These are phyloP conservation scores for Torulaspora pretoriensis DNA, from an alignment of 1,139 yeast genomes.

Conservation along the genomic window DNA sequence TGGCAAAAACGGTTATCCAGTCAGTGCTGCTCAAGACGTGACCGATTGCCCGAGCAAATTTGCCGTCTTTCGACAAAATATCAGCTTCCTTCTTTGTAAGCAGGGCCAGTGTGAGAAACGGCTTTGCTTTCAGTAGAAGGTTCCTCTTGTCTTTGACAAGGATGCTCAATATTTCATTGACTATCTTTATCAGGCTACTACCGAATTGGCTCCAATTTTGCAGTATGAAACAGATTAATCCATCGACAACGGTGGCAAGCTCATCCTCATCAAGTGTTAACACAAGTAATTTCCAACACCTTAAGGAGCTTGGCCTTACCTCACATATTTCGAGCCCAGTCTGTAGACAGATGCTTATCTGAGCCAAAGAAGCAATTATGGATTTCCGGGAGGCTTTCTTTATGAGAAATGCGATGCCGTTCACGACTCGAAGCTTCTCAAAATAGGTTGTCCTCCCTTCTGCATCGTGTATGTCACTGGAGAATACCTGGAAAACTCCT, in stretches of 20 bases:
- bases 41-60: conserved; percentile 39
- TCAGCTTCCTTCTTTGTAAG: conserved; percentile 25
- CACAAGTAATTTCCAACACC: conserved; percentile 62
- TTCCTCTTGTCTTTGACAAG: conserved; percentile 58
- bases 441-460: conserved; percentile 67
- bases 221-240: conserved; percentile 53
- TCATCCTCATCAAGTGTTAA: conserved; percentile 49
- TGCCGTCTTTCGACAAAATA: conserved; percentile 39
- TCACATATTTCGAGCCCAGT: conserved; percentile 65
- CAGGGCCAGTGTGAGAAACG: conserved; percentile 32
- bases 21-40: conserved; percentile 25
- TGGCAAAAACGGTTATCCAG: conserved; percentile 31
- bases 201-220: conserved; percentile 61
- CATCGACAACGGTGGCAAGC: conserved; percentile 51
- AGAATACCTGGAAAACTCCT: conserved; percentile 74
- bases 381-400: conserved; percentile 52
- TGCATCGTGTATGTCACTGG: conserved; percentile 72
- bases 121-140: conserved; percentile 39
- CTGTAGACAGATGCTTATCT: conserved; percentile 81
- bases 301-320: conserved; percentile 58
- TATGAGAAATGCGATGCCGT: conserved; percentile 69
- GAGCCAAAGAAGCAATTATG: conserved; percentile 78
- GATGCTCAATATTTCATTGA: conserved; percentile 69
- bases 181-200: conserved; percentile 43
- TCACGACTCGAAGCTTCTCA: conserved; percentile 67